Percentiles rank a stretch among this genome's conserved stretches.
phyloP scores from a whole-genome alignment of 1,284 basidiomycete genomes.

The Porodaedalea pini region DNA sequence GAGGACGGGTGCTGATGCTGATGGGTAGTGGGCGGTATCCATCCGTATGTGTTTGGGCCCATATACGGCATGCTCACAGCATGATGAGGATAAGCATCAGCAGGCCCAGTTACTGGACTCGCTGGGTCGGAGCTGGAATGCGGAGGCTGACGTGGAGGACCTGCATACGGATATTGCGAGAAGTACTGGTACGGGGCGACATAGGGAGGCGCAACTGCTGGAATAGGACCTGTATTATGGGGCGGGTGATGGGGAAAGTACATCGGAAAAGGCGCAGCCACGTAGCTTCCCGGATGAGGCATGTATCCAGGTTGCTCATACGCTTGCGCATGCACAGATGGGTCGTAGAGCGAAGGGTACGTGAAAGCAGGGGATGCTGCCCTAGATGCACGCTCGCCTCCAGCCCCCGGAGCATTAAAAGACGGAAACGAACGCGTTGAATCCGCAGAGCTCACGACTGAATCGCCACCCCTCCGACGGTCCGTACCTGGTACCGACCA shows the following conservation, averaged over 20 bases:
- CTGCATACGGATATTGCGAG: slow-evolving; percentile 34
- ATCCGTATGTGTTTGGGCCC: slow-evolving; percentile 33
- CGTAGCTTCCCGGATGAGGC: slow-evolving; percentile 33
- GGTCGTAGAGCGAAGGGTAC: slow-evolving; percentile 68
- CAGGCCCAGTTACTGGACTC: slow-evolving; percentile 28
- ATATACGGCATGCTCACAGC: slow-evolving; percentile 28
- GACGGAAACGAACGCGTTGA: slow-evolving; percentile 52
- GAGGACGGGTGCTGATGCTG: slow-evolving; percentile 10
- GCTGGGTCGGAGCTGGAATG: slow-evolving; percentile 33
- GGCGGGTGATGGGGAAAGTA: slow-evolving; percentile 31
- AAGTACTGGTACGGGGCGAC: slow-evolving; percentile 38
- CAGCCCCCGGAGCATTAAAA: slow-evolving; percentile 50
- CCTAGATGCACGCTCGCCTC: slow-evolving; percentile 62
- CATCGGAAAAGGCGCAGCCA: slow-evolving; percentile 28
- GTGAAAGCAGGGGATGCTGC: slow-evolving; percentile 69
- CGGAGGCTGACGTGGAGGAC: slow-evolving; percentile 26
- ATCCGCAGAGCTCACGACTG: slow-evolving; percentile 44
- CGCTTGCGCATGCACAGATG: slow-evolving; percentile 39
- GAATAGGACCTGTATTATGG: slow-evolving; percentile 27
- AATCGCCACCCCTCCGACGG: slow-evolving; percentile 36
- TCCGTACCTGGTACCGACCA: slow-evolving; percentile 63
- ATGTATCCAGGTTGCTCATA: slow-evolving; percentile 47
- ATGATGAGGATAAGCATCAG: slow-evolving; percentile 33
- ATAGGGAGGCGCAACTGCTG: slow-evolving; percentile 35
- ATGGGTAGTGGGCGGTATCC: slow-evolving; percentile 30